Evolutionary conservation across 2,329 filamentous ascomycete genomes (phyloP), one percentile per base, ranked within the genome.

Genomic region (Lasiodiplodia gonubiensis): DNA sequence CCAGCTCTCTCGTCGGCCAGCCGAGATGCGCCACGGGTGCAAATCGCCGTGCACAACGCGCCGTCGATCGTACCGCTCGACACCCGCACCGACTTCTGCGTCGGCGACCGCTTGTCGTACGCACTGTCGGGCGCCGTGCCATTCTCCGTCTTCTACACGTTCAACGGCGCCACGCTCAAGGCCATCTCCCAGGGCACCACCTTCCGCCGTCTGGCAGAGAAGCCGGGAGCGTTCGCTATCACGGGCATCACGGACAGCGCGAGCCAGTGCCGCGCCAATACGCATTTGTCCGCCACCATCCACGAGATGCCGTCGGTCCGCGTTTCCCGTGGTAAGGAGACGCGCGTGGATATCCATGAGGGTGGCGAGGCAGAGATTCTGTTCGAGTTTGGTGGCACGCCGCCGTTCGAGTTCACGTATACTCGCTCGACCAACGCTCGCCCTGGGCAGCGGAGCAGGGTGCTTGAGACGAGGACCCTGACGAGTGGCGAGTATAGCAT

Each of bases 341-440:
- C 89, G 7, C 89, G 91, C 71, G 90, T 96, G 42, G 95, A 98
- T 76, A 99, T 99, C 70, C 96, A 98, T 78, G 94, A 99, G 82
- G 95, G 95, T 72, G 93, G 93, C 69, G 92, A 96, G 77, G 93
- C 95, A 0, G 92, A 97, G 76, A 93, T 99, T 64, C 82, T 93
- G 8, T 98, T 99, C 73, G 92, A 97, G 74, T 99, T 99, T 80
- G 94, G 92, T 83, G 95, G 96, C 67, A 94, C 92, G 6, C 93
- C 95, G 69, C 95, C 95, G 1, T 99, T 99, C 75, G 95, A 98
- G 80, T 99, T 98, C 77, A 97, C 94, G 67, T 98, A 97, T 78
- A 98, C 93, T 23, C 87, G 95, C 69, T 95, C 91, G 79, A 92
- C 92, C 53, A 97, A 97, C 76, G 89, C 89, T n/a, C 90, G 91